Evolutionary conservation across 2,329 filamentous ascomycete genomes (phyloP).

Genomic region (Acephala macrosclerotiorum): DNA sequence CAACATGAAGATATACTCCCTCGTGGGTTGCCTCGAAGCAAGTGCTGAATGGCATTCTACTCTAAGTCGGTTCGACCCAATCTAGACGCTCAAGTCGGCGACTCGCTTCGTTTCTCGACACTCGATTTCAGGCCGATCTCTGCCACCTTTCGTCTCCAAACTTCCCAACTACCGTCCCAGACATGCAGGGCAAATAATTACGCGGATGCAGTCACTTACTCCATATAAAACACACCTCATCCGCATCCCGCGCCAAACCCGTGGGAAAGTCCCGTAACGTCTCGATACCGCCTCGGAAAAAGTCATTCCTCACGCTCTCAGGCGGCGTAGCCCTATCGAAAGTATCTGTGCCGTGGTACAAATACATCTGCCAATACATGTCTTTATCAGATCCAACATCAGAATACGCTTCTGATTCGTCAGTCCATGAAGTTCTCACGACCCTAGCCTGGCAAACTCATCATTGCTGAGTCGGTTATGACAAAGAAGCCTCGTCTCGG

Average conservation of each 20-base stretch:
- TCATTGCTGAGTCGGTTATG: constrained; percentile 1
- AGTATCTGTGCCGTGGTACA: not conserved
- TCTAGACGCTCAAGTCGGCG: not conserved
- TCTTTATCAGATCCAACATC: not conserved
- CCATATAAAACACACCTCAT: not conserved
- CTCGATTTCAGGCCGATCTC: constrained; percentile 1
- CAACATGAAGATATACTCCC: not conserved
- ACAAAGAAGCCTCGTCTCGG: constrained; percentile 9
- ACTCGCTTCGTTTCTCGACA: not conserved
- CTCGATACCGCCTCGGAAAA: not conserved
- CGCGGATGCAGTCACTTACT: not conserved
- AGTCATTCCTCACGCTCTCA: not conserved
- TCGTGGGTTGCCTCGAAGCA: not conserved
- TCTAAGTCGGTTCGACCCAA: no score
- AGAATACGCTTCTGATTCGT: not conserved
- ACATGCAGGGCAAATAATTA: constrained; percentile 1
- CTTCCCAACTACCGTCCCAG: not conserved
- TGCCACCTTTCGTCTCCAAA: constrained; percentile 1
- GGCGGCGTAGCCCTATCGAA: constrained; percentile 5
- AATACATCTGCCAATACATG: not conserved
- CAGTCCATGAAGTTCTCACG: constrained; percentile 6
- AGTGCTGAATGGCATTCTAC: not conserved
- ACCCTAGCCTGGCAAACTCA: not conserved
- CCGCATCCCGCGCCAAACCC: not conserved
- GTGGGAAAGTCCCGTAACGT: not conserved